Conservation (phyloP, 1,284 basidiomycete genomes). For the Phlebopus sp. region DNA sequence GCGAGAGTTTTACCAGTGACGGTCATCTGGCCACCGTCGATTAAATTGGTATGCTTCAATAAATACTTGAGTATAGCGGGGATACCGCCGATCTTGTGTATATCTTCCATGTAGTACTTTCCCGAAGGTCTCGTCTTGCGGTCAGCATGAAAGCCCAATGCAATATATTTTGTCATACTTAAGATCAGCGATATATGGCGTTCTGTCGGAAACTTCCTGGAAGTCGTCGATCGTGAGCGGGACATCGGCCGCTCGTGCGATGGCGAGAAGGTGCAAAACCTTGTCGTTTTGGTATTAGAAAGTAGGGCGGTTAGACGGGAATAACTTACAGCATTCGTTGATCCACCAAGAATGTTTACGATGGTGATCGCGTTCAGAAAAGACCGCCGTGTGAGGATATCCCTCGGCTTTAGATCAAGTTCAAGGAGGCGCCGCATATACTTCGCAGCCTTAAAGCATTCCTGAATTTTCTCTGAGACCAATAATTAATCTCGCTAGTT, state of each 20-base stretch:
- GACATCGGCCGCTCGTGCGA: conserved; percentile 89
- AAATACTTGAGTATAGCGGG: conserved; percentile 85
- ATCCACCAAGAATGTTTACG: conserved; percentile 84
- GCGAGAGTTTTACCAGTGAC: conserved; percentile 93
- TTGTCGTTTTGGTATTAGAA: conserved; percentile 24
- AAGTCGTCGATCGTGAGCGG: conserved; percentile 92
- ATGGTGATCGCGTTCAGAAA: conserved; percentile 91
- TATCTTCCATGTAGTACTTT: conserved; percentile 95
- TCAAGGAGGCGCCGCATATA: conserved; percentile 83
- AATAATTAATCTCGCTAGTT: conserved; percentile 4
- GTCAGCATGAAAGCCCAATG: conserved; percentile 1
- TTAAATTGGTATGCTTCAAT: conserved; percentile 80
- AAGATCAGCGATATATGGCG: conserved; percentile 93
- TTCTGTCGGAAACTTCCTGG: conserved; percentile 81
- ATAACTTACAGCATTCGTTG: conserved; percentile 79
- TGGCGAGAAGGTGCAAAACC: conserved; percentile 92
- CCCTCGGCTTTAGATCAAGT: conserved; percentile 86
- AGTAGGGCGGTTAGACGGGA: not conserved
- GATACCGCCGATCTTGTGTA: conserved; percentile 89
- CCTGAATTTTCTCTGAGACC: conserved; percentile 71
- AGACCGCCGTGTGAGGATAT: conserved; percentile 88
- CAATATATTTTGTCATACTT: conserved; percentile 47
- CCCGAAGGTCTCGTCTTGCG: conserved; percentile 71
- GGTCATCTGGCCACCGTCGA: conserved; percentile 89
- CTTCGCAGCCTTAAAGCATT: conserved; percentile 81